A percentile compares a stretch with the other conserved stretches of the same genome.
phyloP scores from a whole-genome alignment of 805 yeast genomes.

The Scheffersomyces spartinae region DNA sequence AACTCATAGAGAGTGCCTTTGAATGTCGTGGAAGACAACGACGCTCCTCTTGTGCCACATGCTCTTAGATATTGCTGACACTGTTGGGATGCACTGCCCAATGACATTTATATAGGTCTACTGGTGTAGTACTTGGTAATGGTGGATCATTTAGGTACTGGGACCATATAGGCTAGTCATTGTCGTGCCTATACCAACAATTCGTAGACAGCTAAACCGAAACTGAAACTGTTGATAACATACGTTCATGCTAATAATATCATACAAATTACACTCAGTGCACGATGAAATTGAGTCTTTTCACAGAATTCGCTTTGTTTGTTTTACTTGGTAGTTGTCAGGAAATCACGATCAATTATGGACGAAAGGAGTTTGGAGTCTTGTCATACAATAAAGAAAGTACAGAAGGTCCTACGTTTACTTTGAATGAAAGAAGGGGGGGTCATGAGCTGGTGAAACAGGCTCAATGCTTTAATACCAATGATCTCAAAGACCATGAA shows the following conservation, averaged over 20 bases:
- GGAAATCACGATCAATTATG: background rate
- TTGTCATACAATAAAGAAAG: constrained; percentile 5
- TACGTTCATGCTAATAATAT: too few relatives aligned
- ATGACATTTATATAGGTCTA: constrained; percentile 2
- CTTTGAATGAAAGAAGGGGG: too few relatives aligned
- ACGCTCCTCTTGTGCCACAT: constrained; percentile 12
- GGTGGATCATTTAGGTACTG: background rate
- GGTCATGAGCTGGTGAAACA: too few relatives aligned
- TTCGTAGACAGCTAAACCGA: too few relatives aligned
- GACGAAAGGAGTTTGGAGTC: background rate
- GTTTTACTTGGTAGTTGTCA: background rate
- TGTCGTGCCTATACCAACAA: constrained; percentile 2
- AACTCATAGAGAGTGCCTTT: constrained; percentile 48
- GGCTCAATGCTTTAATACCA: constrained; percentile 23
- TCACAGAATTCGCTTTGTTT: constrained; percentile 2
- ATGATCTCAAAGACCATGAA: constrained; percentile 14
- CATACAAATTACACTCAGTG: too few relatives aligned
- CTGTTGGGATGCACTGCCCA: constrained; percentile 7
- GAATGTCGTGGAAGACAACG: constrained; percentile 30
- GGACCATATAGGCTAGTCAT: background rate
- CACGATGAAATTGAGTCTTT: too few relatives aligned
- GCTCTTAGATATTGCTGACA: constrained; percentile 17
- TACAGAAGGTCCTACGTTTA: constrained; percentile 1
- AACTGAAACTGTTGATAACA: too few relatives aligned
- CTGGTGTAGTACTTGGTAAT: constrained; percentile 1